Conservation (phyloP, 2,329 filamentous ascomycete genomes). For the Penicillium rolfsii region DNA sequence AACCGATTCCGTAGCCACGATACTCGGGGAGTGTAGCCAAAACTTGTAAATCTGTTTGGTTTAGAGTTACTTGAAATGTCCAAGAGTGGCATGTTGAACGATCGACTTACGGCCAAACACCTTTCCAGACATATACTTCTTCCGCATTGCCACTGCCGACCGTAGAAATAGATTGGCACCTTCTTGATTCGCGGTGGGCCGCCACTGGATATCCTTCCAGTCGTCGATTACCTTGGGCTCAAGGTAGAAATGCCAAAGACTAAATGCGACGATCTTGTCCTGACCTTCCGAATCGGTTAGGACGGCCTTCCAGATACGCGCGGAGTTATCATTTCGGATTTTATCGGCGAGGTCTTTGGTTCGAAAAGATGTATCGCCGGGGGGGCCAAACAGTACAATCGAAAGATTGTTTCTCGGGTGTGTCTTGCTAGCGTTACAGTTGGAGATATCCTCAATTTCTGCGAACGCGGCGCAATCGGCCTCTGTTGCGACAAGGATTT, state of each 20-base stretch:
- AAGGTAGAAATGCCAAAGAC: constrained; percentile 22
- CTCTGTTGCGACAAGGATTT: constrained; percentile 23
- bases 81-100: background rate
- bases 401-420: background rate
- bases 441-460: constrained; percentile 48
- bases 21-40: constrained; percentile 40
- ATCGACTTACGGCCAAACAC: constrained; percentile 15
- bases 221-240: constrained; percentile 17
- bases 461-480: constrained; percentile 20
- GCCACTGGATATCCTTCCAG: constrained; percentile 18
- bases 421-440: constrained; percentile 8
- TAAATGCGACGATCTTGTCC: constrained; percentile 22
- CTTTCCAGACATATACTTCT: constrained; percentile 16
- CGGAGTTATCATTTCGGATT: constrained; percentile 3
- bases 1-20: constrained; percentile 34
- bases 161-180: constrained; percentile 20
- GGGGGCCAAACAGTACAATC: constrained; percentile 9
- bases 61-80: background rate
- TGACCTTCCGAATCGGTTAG: constrained; percentile 12
- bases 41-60: constrained; percentile 16
- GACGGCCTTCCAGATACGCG: constrained; percentile 15
- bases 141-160: constrained; percentile 9
- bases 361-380: constrained; percentile 6
- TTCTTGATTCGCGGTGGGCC: constrained; percentile 15
- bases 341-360: constrained; percentile 7